A percentile compares a stretch with the other conserved stretches of the same genome.
Conservation (phyloP, 2,329 filamentous ascomycete species). For the Aspergillus sp. region DNA sequence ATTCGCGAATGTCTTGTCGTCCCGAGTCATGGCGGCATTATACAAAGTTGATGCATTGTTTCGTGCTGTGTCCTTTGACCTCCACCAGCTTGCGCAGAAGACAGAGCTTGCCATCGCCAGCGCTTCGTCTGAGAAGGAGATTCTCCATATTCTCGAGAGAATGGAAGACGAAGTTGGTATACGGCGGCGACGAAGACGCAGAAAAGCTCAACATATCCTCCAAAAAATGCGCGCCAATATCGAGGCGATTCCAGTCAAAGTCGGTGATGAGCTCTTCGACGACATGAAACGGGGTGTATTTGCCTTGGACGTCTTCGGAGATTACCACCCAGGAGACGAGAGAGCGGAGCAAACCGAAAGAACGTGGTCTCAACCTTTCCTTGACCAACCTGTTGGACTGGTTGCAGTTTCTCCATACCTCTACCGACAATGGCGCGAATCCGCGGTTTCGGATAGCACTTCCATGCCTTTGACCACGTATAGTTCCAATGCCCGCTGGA, state of each 20-base stretch:
- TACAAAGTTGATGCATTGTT: slow-evolving; percentile 27
- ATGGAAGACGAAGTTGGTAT: slow-evolving; percentile 27
- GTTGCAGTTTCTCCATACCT: slow-evolving; percentile 19
- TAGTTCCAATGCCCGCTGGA: slow-evolving; percentile 12
- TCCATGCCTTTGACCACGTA: slow-evolving; percentile 13
- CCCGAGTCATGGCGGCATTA: slow-evolving; percentile 15
- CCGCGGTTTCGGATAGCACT: slow-evolving; percentile 3
- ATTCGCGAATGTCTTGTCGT: slow-evolving; percentile 18
- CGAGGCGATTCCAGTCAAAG: slow-evolving; percentile 29
- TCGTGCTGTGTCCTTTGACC: slow-evolving; percentile 22
- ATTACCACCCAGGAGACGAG: slow-evolving; percentile 32
- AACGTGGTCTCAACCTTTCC: slow-evolving; percentile 12
- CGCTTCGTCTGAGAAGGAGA: slow-evolving; percentile 22
- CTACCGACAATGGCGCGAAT: slow-evolving; percentile 16
- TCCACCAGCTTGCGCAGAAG: slow-evolving; percentile 24
- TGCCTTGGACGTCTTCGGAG: slow-evolving; percentile 27
- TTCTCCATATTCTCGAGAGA: slow-evolving; percentile 21
- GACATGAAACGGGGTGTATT: slow-evolving; percentile 34
- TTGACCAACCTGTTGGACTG: slow-evolving; percentile 11
- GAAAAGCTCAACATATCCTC: slow-evolving; percentile 22
- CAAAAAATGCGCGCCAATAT: slow-evolving; percentile 24
- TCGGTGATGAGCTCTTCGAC: slow-evolving; percentile 27
- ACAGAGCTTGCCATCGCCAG: slow-evolving; percentile 18
- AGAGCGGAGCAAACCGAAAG: slow-evolving; percentile 25
- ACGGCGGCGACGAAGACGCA: slow-evolving; percentile 22